phyloP scores from a whole-genome alignment of 768 basidiomycete species.

The Artomyces pyxidatus region DNA sequence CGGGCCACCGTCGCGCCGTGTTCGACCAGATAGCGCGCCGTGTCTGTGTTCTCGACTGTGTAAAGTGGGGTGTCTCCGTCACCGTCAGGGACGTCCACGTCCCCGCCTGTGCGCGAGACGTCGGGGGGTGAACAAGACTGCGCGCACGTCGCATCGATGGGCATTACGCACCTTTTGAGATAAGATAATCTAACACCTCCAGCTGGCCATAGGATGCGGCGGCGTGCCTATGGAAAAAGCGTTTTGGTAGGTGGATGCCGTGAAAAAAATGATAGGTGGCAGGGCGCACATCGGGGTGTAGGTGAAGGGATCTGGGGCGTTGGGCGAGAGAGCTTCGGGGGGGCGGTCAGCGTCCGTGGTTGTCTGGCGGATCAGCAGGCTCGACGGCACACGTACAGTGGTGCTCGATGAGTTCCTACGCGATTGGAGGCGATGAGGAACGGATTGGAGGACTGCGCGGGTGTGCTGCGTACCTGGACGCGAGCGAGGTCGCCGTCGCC shows the following conservation, averaged over 20 bases:
- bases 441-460: background rate
- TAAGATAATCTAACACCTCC: conserved; percentile 67
- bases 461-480: conserved; percentile 43
- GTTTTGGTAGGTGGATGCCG: conserved; percentile 7
- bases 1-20: conserved; percentile 61
- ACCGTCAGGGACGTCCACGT: conserved; percentile 77
- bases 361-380: conserved; percentile 5
- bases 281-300: conserved; percentile 71
- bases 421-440: no score
- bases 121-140: conserved; percentile 1
- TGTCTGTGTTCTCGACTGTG: conserved; percentile 76
- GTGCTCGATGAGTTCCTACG: conserved; percentile 26
- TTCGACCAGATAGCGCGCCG: conserved; percentile 70
- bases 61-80: conserved; percentile 92
- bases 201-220: conserved; percentile 89
- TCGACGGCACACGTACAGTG: conserved; percentile 46
- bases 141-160: background rate
- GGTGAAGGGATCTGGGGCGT: conserved; percentile 59
- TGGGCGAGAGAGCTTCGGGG: conserved; percentile 47
- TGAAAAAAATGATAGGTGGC: background rate
- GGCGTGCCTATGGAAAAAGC: conserved; percentile 59
- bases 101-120: conserved; percentile 47
- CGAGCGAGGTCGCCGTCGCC: conserved; percentile 81
- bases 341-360: conserved; percentile 1
- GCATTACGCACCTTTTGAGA: conserved; percentile 48